These are phyloP conservation scores for Naegleria lovaniensis DNA, from an alignment of 208 protist species.

Conservation along the genomic window DNA sequence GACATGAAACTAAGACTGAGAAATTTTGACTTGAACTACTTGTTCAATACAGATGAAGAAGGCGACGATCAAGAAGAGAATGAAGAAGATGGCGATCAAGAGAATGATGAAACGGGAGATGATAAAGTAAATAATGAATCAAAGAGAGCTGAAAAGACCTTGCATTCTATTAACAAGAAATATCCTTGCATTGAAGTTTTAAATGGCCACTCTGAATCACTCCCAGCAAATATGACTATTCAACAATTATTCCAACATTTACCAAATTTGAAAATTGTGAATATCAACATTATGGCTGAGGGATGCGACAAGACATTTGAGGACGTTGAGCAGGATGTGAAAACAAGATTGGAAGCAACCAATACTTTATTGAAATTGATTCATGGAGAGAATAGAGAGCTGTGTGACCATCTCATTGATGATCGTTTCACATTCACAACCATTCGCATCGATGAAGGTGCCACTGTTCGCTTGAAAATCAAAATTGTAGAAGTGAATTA, in stretches of 20 bases:
- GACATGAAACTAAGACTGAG: background rate
- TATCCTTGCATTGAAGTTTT: background rate
- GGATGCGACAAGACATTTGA: background rate
- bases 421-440: no score
- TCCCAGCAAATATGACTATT: background rate
- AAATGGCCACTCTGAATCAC: no score
- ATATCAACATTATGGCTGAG: background rate
- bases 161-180: background rate
- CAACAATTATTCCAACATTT: background rate
- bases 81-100: background rate
- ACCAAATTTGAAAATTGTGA: background rate
- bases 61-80: background rate
- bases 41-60: background rate
- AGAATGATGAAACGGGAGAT: background rate
- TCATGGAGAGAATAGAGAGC: background rate
- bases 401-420: background rate
- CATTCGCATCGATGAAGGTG: background rate
- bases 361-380: background rate
- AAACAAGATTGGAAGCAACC: background rate
- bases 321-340: background rate
- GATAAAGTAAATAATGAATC: background rate
- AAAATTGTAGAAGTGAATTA: background rate
- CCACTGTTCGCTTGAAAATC: background rate
- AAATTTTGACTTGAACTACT: background rate
- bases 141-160: background rate